A percentile compares a stretch with the other conserved stretches of the same genome.
Conservation (phyloP, 225 moss, liverwort and hornwort genomes). For the Physcomitrellopsis africana region DNA sequence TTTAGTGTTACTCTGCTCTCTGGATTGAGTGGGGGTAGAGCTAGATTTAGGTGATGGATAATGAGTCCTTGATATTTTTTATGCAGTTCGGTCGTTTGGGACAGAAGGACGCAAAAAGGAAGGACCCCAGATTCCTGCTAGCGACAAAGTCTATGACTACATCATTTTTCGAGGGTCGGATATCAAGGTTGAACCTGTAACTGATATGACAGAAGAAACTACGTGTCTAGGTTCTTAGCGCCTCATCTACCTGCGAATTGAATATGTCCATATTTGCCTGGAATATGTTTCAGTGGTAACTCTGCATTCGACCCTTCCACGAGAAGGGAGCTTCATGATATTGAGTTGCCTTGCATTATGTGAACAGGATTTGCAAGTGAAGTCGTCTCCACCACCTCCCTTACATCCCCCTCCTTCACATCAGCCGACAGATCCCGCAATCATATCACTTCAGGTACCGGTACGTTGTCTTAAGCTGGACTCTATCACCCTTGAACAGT, state of each 20-base stretch:
- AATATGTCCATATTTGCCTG: slow-evolving; percentile 1
- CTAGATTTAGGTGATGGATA: background rate
- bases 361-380: slow-evolving; percentile 97
- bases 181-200: slow-evolving; percentile 71
- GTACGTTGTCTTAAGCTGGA: slow-evolving; percentile 10
- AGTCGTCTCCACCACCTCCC: slow-evolving; percentile 90
- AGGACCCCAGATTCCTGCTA: slow-evolving; percentile 96
- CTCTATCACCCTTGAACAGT: background rate
- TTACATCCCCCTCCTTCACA: slow-evolving; percentile 77
- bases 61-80: background rate
- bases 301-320: background rate
- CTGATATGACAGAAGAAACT: background rate
- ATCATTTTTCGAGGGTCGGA: slow-evolving; percentile 99
- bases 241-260: background rate
- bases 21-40: background rate
- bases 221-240: too few species aligned
- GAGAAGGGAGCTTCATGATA: background rate
- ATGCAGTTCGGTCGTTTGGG: slow-evolving; percentile 95
- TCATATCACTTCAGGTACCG: slow-evolving; percentile 93
- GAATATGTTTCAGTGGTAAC: background rate
- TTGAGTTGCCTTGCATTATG: slow-evolving; percentile 17
- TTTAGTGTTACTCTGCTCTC: background rate
- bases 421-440: slow-evolving; percentile 93
- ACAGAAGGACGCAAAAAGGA: slow-evolving; percentile 99
- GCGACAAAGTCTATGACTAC: slow-evolving; percentile 99